Conservation (phyloP, 1,284 basidiomycete species). For the Mycena sp. region DNA sequence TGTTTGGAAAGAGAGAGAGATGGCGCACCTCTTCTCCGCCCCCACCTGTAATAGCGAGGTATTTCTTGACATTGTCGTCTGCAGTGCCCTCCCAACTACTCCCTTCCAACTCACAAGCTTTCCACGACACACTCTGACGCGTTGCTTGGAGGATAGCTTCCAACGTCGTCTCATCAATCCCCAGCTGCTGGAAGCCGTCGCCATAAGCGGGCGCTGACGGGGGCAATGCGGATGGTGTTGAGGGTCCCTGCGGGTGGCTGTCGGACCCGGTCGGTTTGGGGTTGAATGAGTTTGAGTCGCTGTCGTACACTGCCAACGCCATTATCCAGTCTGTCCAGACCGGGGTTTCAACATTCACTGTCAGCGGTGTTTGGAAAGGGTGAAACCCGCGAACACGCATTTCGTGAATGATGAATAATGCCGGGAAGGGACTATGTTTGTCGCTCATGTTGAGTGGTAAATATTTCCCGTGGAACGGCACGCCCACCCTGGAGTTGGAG, state of each 20-base stretch:
- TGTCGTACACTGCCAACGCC: too few relatives aligned
- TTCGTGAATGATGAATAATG: not conserved
- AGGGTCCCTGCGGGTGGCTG: too few relatives aligned
- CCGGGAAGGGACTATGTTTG: not conserved
- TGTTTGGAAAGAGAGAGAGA: too few relatives aligned
- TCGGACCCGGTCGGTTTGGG: too few relatives aligned
- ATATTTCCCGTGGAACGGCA: not conserved
- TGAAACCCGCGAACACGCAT: not conserved
- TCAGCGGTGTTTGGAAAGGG: not conserved
- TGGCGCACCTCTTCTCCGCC: too few relatives aligned
- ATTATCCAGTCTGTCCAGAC: not conserved
- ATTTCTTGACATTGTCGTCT: not conserved
- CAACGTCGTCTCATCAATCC: not conserved
- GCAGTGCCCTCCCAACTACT: not conserved
- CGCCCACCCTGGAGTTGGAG: not conserved
- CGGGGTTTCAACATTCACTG: not conserved
- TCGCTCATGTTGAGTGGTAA: not conserved
- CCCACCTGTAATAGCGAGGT: not conserved
- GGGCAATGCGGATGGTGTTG: too few relatives aligned
- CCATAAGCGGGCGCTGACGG: not conserved
- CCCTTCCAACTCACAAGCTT: not conserved
- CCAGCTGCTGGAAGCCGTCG: not conserved
- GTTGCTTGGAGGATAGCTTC: not conserved
- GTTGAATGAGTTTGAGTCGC: too few relatives aligned
- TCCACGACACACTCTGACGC: not conserved